Evolutionary conservation across 306 rosid genomes (phyloP).

Genomic region (Cicer judaicum): DNA sequence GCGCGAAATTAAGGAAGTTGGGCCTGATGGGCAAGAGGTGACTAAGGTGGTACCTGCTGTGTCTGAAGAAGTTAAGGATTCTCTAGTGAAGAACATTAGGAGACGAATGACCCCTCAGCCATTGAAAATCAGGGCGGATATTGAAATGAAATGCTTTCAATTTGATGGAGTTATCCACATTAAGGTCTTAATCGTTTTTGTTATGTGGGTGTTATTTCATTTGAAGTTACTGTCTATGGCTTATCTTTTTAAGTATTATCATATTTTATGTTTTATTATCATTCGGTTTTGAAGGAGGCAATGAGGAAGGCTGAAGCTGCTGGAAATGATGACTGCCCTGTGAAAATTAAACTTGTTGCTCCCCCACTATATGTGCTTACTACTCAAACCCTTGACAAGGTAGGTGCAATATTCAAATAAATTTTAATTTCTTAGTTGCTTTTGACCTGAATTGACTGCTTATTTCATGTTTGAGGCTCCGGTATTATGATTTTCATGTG

Average conservation of each 20-base stretch:
- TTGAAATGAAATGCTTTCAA: constrained; percentile 93
- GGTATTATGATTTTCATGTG: neutral
- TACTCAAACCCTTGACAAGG: constrained; percentile 99
- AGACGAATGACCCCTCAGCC: constrained; percentile 99
- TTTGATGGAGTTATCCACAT: constrained; percentile 97
- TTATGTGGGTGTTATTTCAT: neutral
- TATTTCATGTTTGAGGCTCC: neutral
- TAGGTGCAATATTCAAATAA: constrained; percentile 38
- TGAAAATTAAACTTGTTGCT: constrained; percentile 96
- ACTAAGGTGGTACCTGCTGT: constrained; percentile 88
- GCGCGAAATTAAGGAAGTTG: constrained; percentile 80
- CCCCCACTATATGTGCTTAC: constrained; percentile 96
- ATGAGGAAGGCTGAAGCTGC: constrained; percentile 96
- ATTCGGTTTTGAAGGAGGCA: constrained; percentile 69
- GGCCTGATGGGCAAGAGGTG: constrained; percentile 93
- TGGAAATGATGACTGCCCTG: constrained; percentile 91
- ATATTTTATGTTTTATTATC: neutral
- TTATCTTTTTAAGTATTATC: constrained; percentile 11
- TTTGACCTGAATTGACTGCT: constrained; percentile 13
- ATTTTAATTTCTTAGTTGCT: constrained; percentile 29
- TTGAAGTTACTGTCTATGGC: neutral
- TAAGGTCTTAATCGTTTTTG: constrained; percentile 57
- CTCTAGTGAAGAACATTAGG: constrained; percentile 78
- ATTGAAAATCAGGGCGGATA: constrained; percentile 79
- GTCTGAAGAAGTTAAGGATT: constrained; percentile 83